A percentile compares a stretch with the other conserved stretches of the same genome.
phyloP scores from a whole-genome alignment of 805 yeast species.

The Schwanniomyces occidentalis region DNA sequence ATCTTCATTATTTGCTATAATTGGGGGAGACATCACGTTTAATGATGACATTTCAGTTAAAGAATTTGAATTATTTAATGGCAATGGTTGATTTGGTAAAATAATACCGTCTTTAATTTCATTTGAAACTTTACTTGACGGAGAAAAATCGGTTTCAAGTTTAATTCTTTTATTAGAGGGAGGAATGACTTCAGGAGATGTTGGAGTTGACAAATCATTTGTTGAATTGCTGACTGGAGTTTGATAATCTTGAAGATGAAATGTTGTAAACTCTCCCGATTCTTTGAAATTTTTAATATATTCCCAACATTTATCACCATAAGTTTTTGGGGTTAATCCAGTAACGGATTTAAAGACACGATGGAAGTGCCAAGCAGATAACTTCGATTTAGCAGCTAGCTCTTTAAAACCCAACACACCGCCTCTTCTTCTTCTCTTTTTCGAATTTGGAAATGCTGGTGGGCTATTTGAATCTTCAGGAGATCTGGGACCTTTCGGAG shows the following conservation, averaged over 20 bases:
- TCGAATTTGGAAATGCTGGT: constrained; percentile 11
- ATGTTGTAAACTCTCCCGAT: constrained; percentile 11
- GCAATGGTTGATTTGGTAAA: constrained; percentile 2
- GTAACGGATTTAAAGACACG: constrained; percentile 85
- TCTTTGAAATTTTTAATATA: constrained; percentile 42
- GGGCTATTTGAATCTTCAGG: constrained; percentile 18
- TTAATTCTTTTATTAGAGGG: constrained; percentile 14
- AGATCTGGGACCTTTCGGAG: constrained; percentile 17
- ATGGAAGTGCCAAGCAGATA: constrained; percentile 93
- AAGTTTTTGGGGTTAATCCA: constrained; percentile 84
- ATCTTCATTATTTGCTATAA: background rate
- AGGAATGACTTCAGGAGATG: constrained; percentile 8
- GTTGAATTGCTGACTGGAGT: constrained; percentile 11
- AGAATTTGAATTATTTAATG: background rate
- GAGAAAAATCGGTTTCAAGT: constrained; percentile 6
- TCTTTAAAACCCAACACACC: constrained; percentile 84
- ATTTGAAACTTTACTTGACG: background rate
- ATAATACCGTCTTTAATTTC: background rate
- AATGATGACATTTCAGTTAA: background rate
- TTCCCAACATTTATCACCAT: constrained; percentile 81
- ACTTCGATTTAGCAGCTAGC: constrained; percentile 77
- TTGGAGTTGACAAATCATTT: constrained; percentile 4
- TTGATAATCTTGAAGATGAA: constrained; percentile 8
- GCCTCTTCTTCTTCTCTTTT: constrained; percentile 63
- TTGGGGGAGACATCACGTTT: background rate